Percentiles rank a stretch among this genome's conserved stretches.
phyloP scores from a whole-genome alignment of 495 filamentous ascomycete species.

The Daldinia loculata region DNA sequence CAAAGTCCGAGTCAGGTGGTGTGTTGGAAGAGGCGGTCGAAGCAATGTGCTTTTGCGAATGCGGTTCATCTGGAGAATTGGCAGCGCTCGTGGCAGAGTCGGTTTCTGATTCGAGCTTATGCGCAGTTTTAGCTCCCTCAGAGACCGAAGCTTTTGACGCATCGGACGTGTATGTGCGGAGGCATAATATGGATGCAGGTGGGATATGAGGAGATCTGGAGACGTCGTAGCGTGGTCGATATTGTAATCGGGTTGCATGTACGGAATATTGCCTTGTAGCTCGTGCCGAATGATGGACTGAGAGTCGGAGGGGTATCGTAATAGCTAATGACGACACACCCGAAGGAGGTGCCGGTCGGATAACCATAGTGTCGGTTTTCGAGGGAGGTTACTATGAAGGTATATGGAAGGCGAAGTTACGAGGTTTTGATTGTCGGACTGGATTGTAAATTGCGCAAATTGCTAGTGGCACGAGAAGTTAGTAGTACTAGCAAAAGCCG shows the following conservation, averaged over 20 bases:
- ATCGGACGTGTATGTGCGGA: constrained; percentile 40
- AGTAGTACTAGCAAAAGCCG: constrained; percentile 39
- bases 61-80: constrained; percentile 44
- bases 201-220: constrained; percentile 6
- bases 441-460: constrained; percentile 28
- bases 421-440: constrained; percentile 6
- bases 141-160: constrained; percentile 20
- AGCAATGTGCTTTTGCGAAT: constrained; percentile 26
- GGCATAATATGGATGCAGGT: constrained; percentile 4
- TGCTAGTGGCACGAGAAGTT: constrained; percentile 17
- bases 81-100: constrained; percentile 46
- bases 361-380: constrained; percentile 31
- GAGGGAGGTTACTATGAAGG: constrained; percentile 8
- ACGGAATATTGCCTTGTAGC: constrained; percentile 27
- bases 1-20: constrained; percentile 41
- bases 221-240: constrained; percentile 3
- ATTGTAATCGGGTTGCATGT: constrained; percentile 18
- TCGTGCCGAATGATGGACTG: constrained; percentile 18
- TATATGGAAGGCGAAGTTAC: constrained; percentile 15
- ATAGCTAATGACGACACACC: constrained; percentile 2
- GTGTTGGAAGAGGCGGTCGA: constrained; percentile 18
- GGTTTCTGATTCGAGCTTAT: constrained; percentile 37
- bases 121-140: constrained; percentile 31
- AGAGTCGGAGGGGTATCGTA: constrained; percentile 12
- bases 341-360: constrained; percentile 25